Conservation (phyloP, 495 filamentous ascomycete species). For the Pseudomonodictys pantanalensis region DNA sequence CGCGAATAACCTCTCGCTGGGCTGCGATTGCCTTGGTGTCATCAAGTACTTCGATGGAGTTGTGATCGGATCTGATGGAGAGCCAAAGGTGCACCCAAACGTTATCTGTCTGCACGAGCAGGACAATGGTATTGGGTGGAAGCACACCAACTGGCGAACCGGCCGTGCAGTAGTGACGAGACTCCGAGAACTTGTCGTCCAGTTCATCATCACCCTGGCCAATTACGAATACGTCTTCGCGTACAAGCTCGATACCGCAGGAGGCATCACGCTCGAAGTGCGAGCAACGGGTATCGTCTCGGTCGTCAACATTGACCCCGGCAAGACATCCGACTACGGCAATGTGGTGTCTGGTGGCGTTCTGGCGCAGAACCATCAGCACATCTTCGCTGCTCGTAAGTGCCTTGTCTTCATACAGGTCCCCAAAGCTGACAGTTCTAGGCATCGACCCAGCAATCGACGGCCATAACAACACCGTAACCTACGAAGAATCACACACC, state of each 20-base stretch:
- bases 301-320: constrained; percentile 36
- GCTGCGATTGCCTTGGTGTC: constrained; percentile 40
- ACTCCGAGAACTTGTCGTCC: constrained; percentile 37
- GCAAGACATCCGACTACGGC: constrained; percentile 34
- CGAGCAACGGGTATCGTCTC: constrained; percentile 41
- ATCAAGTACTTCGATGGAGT: constrained; percentile 39
- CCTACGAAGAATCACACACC: constrained; percentile 35
- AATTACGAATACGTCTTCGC: constrained; percentile 44
- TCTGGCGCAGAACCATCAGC: constrained; percentile 38
- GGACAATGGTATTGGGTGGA: constrained; percentile 41
- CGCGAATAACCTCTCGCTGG: constrained; percentile 39
- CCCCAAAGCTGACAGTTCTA: background rate
- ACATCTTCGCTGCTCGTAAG: constrained; percentile 36
- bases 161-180: constrained; percentile 35
- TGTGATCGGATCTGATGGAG: constrained; percentile 26
- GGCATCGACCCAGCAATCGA: constrained; percentile 36
- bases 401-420: background rate
- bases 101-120: constrained; percentile 42
- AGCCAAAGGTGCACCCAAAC: constrained; percentile 32
- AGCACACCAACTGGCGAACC: constrained; percentile 39
- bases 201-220: constrained; percentile 40
- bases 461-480: constrained; percentile 31
- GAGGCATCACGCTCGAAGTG: constrained; percentile 35
- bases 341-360: constrained; percentile 35
- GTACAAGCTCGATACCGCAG: constrained; percentile 35